phyloP scores from a whole-genome alignment of 2,329 filamentous ascomycete genomes.

The Aaosphaeria arxii region DNA sequence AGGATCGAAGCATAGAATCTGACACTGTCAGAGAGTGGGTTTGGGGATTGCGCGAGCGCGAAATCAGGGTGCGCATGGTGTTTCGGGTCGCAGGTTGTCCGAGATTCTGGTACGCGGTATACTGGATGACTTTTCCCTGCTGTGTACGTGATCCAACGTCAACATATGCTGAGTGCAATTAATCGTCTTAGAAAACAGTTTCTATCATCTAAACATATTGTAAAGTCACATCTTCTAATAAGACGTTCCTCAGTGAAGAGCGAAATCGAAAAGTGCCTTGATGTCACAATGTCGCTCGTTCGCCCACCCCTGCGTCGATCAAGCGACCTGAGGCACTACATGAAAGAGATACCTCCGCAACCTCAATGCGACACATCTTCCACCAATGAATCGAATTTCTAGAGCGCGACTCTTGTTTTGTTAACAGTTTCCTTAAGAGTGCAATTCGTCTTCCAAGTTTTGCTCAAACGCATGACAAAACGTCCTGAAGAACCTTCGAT shows the following conservation, averaged over 20 bases:
- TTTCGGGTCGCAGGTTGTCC: constrained; percentile 15
- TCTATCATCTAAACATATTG: neutral
- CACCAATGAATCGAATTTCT: constrained; percentile 6
- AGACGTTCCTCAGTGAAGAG: neutral
- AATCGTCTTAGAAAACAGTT: neutral
- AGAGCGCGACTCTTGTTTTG: neutral
- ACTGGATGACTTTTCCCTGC: neutral
- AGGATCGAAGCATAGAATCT: constrained; percentile 4
- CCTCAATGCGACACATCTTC: constrained; percentile 1
- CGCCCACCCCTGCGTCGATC: constrained; percentile 14
- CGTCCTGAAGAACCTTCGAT: neutral
- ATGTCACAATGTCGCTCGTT: neutral
- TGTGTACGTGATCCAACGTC: neutral
- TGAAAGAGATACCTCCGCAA: constrained; percentile 6
- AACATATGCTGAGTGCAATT: neutral
- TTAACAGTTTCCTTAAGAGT: neutral
- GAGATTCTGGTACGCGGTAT: neutral
- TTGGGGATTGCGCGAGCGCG: constrained; percentile 13
- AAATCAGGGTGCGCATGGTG: constrained; percentile 19
- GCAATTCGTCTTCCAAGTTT: neutral
- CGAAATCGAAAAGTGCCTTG: neutral
- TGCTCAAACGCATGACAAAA: constrained; percentile 1
- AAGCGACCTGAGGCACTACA: constrained; percentile 14
- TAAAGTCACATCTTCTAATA: neutral
- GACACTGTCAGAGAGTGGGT: constrained; percentile 14